Base-by-base conservation (phyloP, 371 early-diverging fungal species). In the Chytridium lagenaria region DNA sequence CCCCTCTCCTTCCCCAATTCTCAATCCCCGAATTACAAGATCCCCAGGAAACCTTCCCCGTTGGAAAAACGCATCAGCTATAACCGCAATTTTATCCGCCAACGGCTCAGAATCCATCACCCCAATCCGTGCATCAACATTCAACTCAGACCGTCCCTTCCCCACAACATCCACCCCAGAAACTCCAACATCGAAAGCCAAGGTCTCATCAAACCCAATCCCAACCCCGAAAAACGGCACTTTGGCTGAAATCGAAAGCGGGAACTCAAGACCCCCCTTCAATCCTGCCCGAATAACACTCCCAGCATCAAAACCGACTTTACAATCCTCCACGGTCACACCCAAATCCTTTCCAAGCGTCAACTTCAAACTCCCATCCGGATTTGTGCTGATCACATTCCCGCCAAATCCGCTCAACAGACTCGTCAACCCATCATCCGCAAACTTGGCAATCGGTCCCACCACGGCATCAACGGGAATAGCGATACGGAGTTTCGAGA, bases 211-310 rank as follows among this genome's bases (percentile, higher is more conserved):
- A 12, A 80, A 30, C 15, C 66, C 70, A 39, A 71, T 5, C 1
- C 39, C 64, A 52, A 72, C 69, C 2, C 49, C 69, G 28, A 80
- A 39, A 59, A 70, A 80, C 2, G 80, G 80, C 19, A 80, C 44
- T 38, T 80, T 73, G 40, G 78, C 67, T 0, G 52, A 66, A 38
- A 80, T 68, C 16, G 74, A 55, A 50, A 70, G 71, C 22, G 73
- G 70, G 36, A 77, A 69, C 52, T 64, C 37, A 15, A 80, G 61
- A 33, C 71, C 66, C 2, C 55, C 71, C 2, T 33, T 57, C 28
- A 74, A 15, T 16, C 28, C 50, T 5, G 64, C 61, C 5, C 33
- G n/a, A 64, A 80, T 67, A 26, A 70, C 51, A 28, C 67, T 50
- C 1, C 22, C 26, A 2, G 77, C 67, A 22, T 39, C 23, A 72